Conservation (phyloP, 495 filamentous ascomycete species). For the Patellaria atrata region DNA sequence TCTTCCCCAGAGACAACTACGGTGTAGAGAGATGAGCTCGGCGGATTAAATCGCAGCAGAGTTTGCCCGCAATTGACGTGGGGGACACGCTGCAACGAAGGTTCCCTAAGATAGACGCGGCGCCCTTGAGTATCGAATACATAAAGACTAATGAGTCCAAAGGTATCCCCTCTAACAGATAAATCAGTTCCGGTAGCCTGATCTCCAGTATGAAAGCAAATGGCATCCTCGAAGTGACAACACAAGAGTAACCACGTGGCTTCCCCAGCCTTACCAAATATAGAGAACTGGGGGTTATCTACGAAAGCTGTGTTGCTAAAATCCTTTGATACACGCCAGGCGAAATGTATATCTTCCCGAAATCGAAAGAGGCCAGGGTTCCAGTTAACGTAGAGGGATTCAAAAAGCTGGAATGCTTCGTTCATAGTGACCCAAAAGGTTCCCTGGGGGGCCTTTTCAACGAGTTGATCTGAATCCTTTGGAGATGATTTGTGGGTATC, state of each 20-base stretch:
- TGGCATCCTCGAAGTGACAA: constrained; percentile 52
- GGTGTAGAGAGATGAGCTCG: constrained; percentile 48
- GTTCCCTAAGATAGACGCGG: constrained; percentile 56
- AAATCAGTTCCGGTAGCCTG: not conserved
- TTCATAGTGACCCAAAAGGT: constrained; percentile 82
- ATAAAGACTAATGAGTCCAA: constrained; percentile 77
- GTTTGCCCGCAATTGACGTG: constrained; percentile 92
- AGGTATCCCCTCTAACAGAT: constrained; percentile 17
- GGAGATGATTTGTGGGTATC: constrained; percentile 6
- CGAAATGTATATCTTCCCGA: constrained; percentile 79
- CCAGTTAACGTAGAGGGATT: constrained; percentile 95
- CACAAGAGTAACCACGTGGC: constrained; percentile 72
- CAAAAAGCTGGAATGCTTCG: constrained; percentile 75
- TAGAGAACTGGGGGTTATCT: constrained; percentile 69
- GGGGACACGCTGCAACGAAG: constrained; percentile 50
- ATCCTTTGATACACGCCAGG: constrained; percentile 52
- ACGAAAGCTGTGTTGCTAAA: constrained; percentile 38
- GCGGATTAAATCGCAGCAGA: constrained; percentile 58
- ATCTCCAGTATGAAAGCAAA: constrained; percentile 10
- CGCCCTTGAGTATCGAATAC: constrained; percentile 61
- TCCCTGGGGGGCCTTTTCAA: not conserved
- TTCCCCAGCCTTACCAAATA: constrained; percentile 41
- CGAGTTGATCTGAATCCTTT: not conserved
- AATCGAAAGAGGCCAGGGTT: constrained; percentile 71
- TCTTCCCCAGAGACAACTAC: constrained; percentile 66